Evolutionary conservation across 192 early-diverging fungal genomes (phyloP), one percentile per base, ranked within the genome.

Genomic region (Podila horticola): DNA sequence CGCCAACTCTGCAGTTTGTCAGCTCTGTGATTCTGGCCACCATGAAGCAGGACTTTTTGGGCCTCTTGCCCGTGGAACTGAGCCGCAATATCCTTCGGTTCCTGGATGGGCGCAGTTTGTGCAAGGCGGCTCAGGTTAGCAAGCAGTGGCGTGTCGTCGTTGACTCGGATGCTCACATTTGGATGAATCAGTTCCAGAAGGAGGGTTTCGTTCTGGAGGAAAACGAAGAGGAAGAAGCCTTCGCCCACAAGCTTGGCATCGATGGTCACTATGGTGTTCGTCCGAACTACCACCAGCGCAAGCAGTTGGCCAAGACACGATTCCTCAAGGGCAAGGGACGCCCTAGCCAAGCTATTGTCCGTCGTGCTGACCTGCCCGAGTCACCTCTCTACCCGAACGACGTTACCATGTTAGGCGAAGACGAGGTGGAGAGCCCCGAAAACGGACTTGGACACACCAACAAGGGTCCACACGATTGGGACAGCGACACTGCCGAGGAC

Each of bases 21-120:
- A 92, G 92, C 62, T 91, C 93, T 33, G 84, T 96, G n/a, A 91
- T 99, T 65, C 84, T 95, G 52, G 95, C 98, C 2, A 91, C 93
- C 19, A 88, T 99, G 72, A 95, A 96, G 71, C 91, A 94, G 72
- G 97, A 99, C 85, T 97, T 98, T 84, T 66, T 99, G 10, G 89
- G 88, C 20, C 85, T 86, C 10, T 79, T 96, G 69, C 95, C 95
- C 8, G 49, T 83, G 11, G 93, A 96, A 67, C 79, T 94, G 26
- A 75, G 88, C 34, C 88, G 93, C 58, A 92, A 95, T 62, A 91
- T 98, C 75, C 88, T 98, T 24, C 83, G 88, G 28, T 95, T 93
- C 70, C 86, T 99, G 71, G 98, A 97, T 67, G 85, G 93, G 9
- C 83, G 86, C 31, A 89, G 93, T 58, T 85, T 99, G 33, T 92